phyloP scores from a whole-genome alignment of 257 asterid species.

The Cynanchum wilfordii region DNA sequence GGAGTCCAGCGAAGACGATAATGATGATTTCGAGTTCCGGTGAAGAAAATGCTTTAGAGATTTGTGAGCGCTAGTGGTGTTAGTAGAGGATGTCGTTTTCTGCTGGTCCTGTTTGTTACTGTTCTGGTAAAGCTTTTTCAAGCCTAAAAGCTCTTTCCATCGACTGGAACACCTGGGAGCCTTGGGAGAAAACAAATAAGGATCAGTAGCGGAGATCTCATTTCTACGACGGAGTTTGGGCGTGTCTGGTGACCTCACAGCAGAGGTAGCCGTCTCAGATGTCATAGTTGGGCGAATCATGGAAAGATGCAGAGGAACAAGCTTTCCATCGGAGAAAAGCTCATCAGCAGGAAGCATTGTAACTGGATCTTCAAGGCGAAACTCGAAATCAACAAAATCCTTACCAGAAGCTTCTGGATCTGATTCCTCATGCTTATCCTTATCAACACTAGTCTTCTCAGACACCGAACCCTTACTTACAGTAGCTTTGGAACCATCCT shows the following conservation, averaged over 20 bases:
- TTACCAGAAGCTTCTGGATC: constrained; percentile 49
- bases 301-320: constrained; percentile 66
- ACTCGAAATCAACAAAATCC: constrained; percentile 70
- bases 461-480: constrained; percentile 18
- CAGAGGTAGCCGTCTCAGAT: constrained; percentile 25
- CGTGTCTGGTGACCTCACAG: constrained; percentile 42
- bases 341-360: constrained; percentile 87
- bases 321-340: constrained; percentile 86
- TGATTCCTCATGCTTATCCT: constrained; percentile 32
- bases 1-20: constrained; percentile 21
- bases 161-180: constrained; percentile 88
- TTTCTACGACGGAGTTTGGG: constrained; percentile 39
- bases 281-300: constrained; percentile 33
- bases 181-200: constrained; percentile 72
- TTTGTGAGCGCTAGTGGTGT: constrained; percentile 4
- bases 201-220: constrained; percentile 59
- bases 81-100: constrained; percentile 36
- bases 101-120: constrained; percentile 41
- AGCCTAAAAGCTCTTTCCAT: constrained; percentile 84
- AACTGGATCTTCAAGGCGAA: constrained; percentile 80
- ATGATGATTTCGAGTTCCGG: constrained; percentile 32
- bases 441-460: constrained; percentile 18
- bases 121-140: constrained; percentile 63
- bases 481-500: constrained; percentile 17
- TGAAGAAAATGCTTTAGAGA: constrained; percentile 34